Conservation (phyloP, 1,284 basidiomycete species). For the Leccinum subfulvum region DNA sequence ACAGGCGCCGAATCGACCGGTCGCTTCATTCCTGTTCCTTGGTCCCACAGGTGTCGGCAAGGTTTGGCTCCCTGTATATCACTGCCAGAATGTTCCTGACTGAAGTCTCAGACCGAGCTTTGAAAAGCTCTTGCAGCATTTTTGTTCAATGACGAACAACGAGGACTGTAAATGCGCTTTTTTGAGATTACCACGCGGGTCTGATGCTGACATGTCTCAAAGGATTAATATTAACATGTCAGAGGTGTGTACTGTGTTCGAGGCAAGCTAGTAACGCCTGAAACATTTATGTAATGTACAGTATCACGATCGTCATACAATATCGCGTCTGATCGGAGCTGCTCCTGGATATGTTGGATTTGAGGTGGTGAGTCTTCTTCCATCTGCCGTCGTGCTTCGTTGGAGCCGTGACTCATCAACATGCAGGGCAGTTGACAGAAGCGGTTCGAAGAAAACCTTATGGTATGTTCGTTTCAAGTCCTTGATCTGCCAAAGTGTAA, state of each 20-base stretch:
- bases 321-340: constrained; percentile 87
- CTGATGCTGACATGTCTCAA: constrained; percentile 1
- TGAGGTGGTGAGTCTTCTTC: constrained; percentile 65
- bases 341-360: constrained; percentile 93
- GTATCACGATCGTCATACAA: constrained; percentile 89
- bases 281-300: constrained; percentile 21
- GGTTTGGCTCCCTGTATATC: constrained; percentile 34
- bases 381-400: not conserved
- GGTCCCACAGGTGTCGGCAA: constrained; percentile 88
- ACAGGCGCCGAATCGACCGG: constrained; percentile 82
- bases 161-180: constrained; percentile 63
- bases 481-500: not conserved
- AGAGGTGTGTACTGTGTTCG: constrained; percentile 41
- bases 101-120: constrained; percentile 70
- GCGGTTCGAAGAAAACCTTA: constrained; percentile 83
- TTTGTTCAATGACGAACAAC: constrained; percentile 84
- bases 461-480: constrained; percentile 42
- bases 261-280: not conserved
- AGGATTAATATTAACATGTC: constrained; percentile 92
- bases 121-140: constrained; percentile 85
- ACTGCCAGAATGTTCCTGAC: constrained; percentile 2
- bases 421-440: constrained; percentile 77
- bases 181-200: not conserved
- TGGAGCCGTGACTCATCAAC: not conserved
- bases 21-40: constrained; percentile 90